Evolutionary conservation across 225 moss, liverwort and hornwort genomes (phyloP).

Genomic region (Anthoceros angustus): DNA sequence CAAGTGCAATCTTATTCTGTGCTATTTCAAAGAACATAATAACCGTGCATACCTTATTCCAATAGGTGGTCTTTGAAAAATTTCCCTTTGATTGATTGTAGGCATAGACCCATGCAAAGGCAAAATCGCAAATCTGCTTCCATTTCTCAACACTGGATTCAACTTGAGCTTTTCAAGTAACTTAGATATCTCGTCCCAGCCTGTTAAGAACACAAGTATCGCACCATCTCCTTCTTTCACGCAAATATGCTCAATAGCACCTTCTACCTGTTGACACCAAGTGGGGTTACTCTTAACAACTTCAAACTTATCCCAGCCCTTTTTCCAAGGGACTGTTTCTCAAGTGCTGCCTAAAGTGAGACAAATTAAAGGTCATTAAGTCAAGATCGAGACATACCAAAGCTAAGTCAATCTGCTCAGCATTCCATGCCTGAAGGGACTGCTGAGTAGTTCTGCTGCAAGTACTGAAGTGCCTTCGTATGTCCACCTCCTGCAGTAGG

Average conservation of each 20-base stretch:
- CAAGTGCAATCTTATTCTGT: not conserved
- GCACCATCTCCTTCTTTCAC: slow-evolving; percentile 78
- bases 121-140: slow-evolving; percentile 46
- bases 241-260: slow-evolving; percentile 75
- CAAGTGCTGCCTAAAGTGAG: not conserved
- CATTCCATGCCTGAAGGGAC: slow-evolving; percentile 71
- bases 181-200: slow-evolving; percentile 99
- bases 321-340: not conserved
- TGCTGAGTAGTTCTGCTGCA: slow-evolving; percentile 56
- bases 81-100: slow-evolving; percentile 88
- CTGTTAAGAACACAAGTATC: slow-evolving; percentile 80
- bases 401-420: slow-evolving; percentile 73
- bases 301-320: slow-evolving; percentile 1
- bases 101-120: slow-evolving; percentile 99
- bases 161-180: slow-evolving; percentile 67
- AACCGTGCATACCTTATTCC: slow-evolving; percentile 54
- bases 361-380: not conserved
- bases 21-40: not conserved
- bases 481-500: slow-evolving; percentile 33
- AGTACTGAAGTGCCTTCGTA: slow-evolving; percentile 51
- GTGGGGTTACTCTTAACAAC: not conserved
- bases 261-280: slow-evolving; percentile 55
- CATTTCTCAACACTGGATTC: slow-evolving; percentile 58
- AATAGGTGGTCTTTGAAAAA: slow-evolving; percentile 74
- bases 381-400: slow-evolving; percentile 24